A percentile compares a stretch with the other conserved stretches of the same genome.
Evolutionary conservation across 129 eudicot species (phyloP).

Genomic region (Helichrysum umbraculigerum): DNA sequence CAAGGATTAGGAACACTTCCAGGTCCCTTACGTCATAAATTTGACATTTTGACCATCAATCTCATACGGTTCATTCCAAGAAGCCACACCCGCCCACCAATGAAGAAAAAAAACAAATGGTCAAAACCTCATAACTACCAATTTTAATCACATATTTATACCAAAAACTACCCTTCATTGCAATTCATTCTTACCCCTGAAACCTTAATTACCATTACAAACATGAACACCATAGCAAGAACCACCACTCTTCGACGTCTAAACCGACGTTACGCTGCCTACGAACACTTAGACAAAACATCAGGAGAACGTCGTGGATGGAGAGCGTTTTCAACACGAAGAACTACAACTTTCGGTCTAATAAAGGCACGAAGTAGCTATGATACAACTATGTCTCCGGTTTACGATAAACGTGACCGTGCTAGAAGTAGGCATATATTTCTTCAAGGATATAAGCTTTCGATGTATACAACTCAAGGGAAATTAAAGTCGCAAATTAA

Average conservation of each 20-base stretch:
- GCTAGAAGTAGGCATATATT: conserved; percentile 58
- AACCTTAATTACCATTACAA: background rate
- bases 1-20: background rate
- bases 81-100: conserved; percentile 31
- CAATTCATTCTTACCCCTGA: conserved; percentile 4
- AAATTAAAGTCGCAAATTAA: conserved; percentile 31
- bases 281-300: conserved; percentile 36
- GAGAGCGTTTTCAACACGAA: conserved; percentile 39
- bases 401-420: conserved; percentile 46
- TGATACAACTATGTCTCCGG: conserved; percentile 27
- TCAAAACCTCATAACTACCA: conserved; percentile 25
- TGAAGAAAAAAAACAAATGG: conserved; percentile 17
- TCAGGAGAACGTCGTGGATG: background rate
- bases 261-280: conserved; percentile 38
- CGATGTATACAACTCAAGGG: conserved; percentile 30
- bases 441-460: conserved; percentile 63
- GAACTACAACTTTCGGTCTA: conserved; percentile 20
- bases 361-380: conserved; percentile 4
- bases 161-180: conserved; percentile 2
- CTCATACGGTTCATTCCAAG: conserved; percentile 23
- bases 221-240: conserved; percentile 38
- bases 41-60: conserved; percentile 7
- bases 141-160: conserved; percentile 26
- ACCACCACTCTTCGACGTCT: conserved; percentile 45
- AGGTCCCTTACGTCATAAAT: background rate